Evolutionary conservation across 2,329 filamentous ascomycete species (phyloP).

Genomic region (Exophiala aquamarina): DNA sequence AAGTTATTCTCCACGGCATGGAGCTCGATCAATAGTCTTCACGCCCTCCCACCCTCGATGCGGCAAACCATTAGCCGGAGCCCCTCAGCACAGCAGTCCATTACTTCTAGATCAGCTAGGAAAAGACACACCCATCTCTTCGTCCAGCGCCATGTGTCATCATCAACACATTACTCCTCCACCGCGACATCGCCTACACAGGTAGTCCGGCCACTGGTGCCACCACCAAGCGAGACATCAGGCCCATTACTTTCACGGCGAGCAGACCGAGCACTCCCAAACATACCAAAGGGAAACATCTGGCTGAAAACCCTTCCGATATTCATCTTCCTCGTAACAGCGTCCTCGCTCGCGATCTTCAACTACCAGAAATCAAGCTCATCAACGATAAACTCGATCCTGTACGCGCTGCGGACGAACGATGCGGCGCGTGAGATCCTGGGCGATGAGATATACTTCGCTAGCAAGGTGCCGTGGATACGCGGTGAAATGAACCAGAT

Average conservation of each 20-base stretch:
- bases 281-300: constrained; percentile 45
- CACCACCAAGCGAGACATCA: constrained; percentile 50
- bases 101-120: too few relatives aligned
- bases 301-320: constrained; percentile 77
- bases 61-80: too few relatives aligned
- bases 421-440: constrained; percentile 71
- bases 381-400: constrained; percentile 78
- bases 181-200: not conserved
- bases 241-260: constrained; percentile 54
- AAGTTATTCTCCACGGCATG: too few relatives aligned
- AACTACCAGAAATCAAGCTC: constrained; percentile 98
- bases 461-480: constrained; percentile 78
- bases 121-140: too few relatives aligned
- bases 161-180: not conserved
- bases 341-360: constrained; percentile 83
- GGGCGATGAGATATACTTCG: constrained; percentile 85
- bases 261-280: constrained; percentile 53
- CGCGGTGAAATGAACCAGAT: constrained; percentile 88
- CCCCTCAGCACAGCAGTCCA: too few relatives aligned
- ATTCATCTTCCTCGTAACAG: constrained; percentile 71
- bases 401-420: constrained; percentile 88
- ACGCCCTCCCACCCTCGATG: too few relatives aligned
- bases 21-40: too few relatives aligned
- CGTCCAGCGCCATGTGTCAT: too few relatives aligned
- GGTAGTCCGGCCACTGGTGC: constrained; percentile 34